These are phyloP conservation scores for Ampelocalamus luodianensis DNA, from an alignment of 176 grass and related monocot genomes.

Conservation along the genomic window DNA sequence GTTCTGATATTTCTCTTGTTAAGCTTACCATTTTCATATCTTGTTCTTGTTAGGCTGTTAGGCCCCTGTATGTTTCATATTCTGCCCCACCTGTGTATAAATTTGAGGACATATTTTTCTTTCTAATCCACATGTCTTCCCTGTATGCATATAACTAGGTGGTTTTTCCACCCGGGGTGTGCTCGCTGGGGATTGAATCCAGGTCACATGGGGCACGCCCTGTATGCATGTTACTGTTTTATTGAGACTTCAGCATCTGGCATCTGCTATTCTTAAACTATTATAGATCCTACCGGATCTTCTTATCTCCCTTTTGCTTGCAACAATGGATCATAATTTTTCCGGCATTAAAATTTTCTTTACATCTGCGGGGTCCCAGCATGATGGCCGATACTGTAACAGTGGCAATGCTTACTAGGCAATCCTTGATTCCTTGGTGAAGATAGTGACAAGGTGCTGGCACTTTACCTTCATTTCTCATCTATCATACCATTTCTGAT, in stretches of 20 bases:
- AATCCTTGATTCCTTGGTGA: slow-evolving; percentile 61
- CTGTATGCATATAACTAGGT: no score
- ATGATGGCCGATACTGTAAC: slow-evolving; percentile 85
- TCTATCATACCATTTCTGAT: slow-evolving; percentile 12
- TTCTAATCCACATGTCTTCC: not conserved
- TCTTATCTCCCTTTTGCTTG: slow-evolving; percentile 14
- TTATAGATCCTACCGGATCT: slow-evolving; percentile 7
- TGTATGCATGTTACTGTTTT: not conserved
- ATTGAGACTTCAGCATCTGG: slow-evolving; percentile 30
- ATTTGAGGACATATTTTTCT: slow-evolving; percentile 27
- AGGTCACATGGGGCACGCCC: not conserved
- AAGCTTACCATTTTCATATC: no score
- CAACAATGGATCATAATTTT: not conserved
- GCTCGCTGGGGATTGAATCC: no score
- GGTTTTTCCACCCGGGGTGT: no score
- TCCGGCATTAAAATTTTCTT: not conserved
- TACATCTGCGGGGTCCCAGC: slow-evolving; percentile 61
- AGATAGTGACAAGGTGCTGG: slow-evolving; percentile 80
- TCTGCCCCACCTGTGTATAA: not conserved
- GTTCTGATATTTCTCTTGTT: no score
- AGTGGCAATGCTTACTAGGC: slow-evolving; percentile 75
- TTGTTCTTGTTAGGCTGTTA: no score
- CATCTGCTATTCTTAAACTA: not conserved
- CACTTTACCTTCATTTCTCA: slow-evolving; percentile 30
- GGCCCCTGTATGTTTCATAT: no score